Percentiles rank a stretch among this genome's conserved stretches.
phyloP scores from a whole-genome alignment of 2,329 filamentous ascomycete genomes.

The Pestalotiopsis sp. region DNA sequence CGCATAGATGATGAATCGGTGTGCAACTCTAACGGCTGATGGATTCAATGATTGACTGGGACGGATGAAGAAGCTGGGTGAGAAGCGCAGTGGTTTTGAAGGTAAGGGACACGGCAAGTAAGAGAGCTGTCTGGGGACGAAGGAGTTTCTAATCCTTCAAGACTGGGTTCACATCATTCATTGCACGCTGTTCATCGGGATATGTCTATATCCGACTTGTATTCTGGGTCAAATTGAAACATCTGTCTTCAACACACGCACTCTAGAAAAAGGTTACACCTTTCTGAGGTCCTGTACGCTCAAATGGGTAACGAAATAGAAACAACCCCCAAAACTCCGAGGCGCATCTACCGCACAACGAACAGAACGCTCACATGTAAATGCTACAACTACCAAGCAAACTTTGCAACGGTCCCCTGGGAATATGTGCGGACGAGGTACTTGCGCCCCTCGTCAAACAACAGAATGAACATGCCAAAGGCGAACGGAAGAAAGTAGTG shows the following conservation, averaged over 20 bases:
- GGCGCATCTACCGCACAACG: background rate
- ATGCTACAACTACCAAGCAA: conserved; percentile 60
- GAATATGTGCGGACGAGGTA: conserved; percentile 62
- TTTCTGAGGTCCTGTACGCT: background rate
- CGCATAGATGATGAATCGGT: background rate
- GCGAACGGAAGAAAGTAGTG: conserved; percentile 77
- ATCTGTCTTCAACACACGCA: background rate
- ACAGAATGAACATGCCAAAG: conserved; percentile 64
- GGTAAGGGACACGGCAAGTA: too few relatives aligned
- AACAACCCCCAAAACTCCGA: background rate
- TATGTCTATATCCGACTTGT: too few relatives aligned
- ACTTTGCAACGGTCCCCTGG: conserved; percentile 53
- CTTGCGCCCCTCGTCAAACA: conserved; percentile 70
- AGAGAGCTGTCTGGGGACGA: too few relatives aligned
- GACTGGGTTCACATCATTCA: too few relatives aligned
- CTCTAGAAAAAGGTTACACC: background rate
- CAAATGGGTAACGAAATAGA: background rate
- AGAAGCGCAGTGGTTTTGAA: background rate
- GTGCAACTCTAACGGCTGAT: background rate
- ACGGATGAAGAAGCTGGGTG: background rate
- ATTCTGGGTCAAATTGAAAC: background rate
- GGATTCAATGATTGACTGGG: background rate
- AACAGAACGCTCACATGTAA: background rate
- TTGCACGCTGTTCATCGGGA: too few relatives aligned
- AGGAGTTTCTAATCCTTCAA: too few relatives aligned